Percentiles rank a stretch among this genome's conserved stretches.
Evolutionary conservation across 2,329 filamentous ascomycete species (phyloP).

Genomic region (Alternaria tenuissima): DNA sequence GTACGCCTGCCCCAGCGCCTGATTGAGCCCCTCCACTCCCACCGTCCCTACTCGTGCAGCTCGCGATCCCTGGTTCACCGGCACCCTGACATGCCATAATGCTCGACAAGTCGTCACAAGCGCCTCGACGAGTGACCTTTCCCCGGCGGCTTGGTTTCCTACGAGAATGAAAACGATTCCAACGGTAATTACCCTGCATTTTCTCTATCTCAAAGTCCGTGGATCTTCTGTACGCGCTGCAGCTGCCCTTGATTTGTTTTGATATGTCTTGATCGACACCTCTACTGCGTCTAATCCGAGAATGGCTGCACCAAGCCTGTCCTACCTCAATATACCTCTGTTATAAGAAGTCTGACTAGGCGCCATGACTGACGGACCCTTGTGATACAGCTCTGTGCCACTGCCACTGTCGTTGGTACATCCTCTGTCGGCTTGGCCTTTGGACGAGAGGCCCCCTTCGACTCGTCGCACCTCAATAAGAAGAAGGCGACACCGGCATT

Average conservation of each 20-base stretch:
- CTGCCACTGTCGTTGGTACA: slow-evolving; percentile 67
- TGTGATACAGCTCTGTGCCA: slow-evolving; percentile 66
- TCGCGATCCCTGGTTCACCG: slow-evolving; percentile 34
- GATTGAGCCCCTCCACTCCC: slow-evolving; percentile 33
- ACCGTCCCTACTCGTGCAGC: slow-evolving; percentile 31
- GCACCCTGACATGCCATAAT: slow-evolving; percentile 51
- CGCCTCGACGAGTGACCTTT: slow-evolving; percentile 50
- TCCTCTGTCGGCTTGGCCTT: slow-evolving; percentile 67
- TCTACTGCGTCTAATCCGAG: slow-evolving; percentile 31
- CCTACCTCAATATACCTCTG: slow-evolving; percentile 32
- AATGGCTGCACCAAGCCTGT: slow-evolving; percentile 37
- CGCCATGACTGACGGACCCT: slow-evolving; percentile 49
- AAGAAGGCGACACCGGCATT: slow-evolving; percentile 50
- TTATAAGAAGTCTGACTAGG: slow-evolving; percentile 32
- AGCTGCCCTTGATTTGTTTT: slow-evolving; percentile 43
- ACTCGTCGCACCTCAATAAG: slow-evolving; percentile 45
- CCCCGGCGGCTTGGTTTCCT: slow-evolving; percentile 47
- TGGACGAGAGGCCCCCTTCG: slow-evolving; percentile 59
- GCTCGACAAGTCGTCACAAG: slow-evolving; percentile 49
- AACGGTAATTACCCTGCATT: slow-evolving; percentile 50
- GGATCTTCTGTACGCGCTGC: slow-evolving; percentile 12
- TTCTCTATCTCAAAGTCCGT: slow-evolving; percentile 22
- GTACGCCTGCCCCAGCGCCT: slow-evolving; percentile 23
- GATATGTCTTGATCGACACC: slow-evolving; percentile 35
- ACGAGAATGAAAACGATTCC: slow-evolving; percentile 58